Percentiles rank a stretch among this genome's conserved stretches.
phyloP scores from a whole-genome alignment of 176 grass and related monocot genomes.

The Rhynchospora tenuis region DNA sequence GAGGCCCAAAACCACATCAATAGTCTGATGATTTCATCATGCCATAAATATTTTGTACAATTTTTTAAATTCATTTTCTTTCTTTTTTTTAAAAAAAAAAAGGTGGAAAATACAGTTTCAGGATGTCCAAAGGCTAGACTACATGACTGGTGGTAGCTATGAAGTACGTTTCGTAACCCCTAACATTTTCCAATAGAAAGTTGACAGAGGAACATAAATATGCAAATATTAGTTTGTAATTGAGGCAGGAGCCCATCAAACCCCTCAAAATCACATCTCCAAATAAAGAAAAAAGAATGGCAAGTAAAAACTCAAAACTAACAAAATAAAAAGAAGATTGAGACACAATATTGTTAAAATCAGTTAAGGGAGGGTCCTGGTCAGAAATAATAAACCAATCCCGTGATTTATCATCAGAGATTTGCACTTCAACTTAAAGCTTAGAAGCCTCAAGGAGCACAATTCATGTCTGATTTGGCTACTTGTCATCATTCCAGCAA shows the following conservation, averaged over 20 bases:
- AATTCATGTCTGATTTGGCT: slow-evolving; percentile 60
- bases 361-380: not conserved
- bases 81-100: not conserved
- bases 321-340: not conserved
- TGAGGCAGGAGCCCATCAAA: not conserved
- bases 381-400: slow-evolving; percentile 26
- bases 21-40: not conserved
- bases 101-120: not conserved
- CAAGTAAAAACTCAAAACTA: not conserved
- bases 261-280: not conserved
- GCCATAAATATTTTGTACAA: not conserved
- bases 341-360: not conserved
- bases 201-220: not conserved
- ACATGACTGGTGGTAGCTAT: not conserved
- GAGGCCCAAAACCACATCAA: not conserved
- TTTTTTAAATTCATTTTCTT: no score
- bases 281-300: not conserved
- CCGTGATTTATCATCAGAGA: slow-evolving; percentile 10
- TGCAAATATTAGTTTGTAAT: not conserved
- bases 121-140: not conserved
- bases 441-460: slow-evolving; percentile 51
- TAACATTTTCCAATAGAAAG: not conserved
- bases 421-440: slow-evolving; percentile 15
- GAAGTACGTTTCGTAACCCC: not conserved
- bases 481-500: slow-evolving; percentile 71